A percentile compares a stretch with the other conserved stretches of the same genome.
Conservation (phyloP, 345 rosid species). For the Euclidium syriacum region DNA sequence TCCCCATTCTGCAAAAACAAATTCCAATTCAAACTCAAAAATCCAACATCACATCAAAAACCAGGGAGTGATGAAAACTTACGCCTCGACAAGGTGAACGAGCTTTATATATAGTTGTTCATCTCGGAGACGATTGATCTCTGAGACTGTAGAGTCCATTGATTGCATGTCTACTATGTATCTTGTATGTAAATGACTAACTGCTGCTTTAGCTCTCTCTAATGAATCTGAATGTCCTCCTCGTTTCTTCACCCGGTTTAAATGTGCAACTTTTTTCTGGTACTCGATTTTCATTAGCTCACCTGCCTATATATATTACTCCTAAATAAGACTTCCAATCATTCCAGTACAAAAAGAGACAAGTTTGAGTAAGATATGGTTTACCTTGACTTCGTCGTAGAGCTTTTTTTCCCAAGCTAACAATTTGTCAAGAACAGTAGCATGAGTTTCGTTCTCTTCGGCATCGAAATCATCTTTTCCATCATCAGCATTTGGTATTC, state of each 20-base stretch:
- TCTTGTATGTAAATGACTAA: conserved; percentile 90
- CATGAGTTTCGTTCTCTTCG: conserved; percentile 89
- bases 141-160: conserved; percentile 92
- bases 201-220: conserved; percentile 85
- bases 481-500: conserved; percentile 45
- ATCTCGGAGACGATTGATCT: conserved; percentile 89
- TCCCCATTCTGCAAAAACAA: conserved; percentile 65
- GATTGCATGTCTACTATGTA: conserved; percentile 99
- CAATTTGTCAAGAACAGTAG: conserved; percentile 93
- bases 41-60: not conserved
- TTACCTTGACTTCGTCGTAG: conserved; percentile 95
- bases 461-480: conserved; percentile 70
- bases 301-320: conserved; percentile 55
- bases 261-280: conserved; percentile 66
- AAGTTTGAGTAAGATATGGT: not conserved
- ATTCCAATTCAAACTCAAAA: not conserved
- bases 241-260: conserved; percentile 72
- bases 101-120: conserved; percentile 83
- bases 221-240: conserved; percentile 63
- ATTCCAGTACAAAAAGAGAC: not conserved
- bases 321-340: conserved; percentile 18
- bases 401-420: conserved; percentile 98
- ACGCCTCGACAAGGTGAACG: conserved; percentile 78
- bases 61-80: conserved; percentile 29
- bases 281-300: conserved; percentile 90